A percentile compares a stretch with the other conserved stretches of the same genome.
Evolutionary conservation across 75 land plant genomes (phyloP).

Genomic region (Pinus albicaulis): DNA sequence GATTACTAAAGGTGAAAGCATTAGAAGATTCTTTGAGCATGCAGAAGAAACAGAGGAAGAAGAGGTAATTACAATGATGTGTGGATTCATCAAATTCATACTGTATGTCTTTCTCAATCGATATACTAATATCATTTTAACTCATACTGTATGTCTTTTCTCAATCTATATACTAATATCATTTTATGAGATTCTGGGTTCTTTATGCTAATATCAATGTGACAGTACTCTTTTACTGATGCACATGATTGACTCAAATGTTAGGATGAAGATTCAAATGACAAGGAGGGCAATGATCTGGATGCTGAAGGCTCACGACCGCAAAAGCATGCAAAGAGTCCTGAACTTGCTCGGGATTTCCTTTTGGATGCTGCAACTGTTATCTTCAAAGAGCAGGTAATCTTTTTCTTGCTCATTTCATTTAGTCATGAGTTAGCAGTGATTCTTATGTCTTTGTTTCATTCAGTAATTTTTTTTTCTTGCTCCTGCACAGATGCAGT

Average conservation of each 20-base stretch:
- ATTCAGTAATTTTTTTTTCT: neutral
- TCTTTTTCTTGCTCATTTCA: neutral
- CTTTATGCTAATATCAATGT: too few relatives aligned
- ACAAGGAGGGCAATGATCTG: slow-evolving; percentile 90
- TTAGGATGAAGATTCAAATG: slow-evolving; percentile 94
- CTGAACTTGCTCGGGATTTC: slow-evolving; percentile 99
- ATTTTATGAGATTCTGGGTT: too few relatives aligned
- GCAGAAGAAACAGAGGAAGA: slow-evolving; percentile 99
- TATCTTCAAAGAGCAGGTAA: slow-evolving; percentile 98
- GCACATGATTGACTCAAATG: slow-evolving; percentile 2
- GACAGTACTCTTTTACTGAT: neutral
- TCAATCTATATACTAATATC: neutral
- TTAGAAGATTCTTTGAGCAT: slow-evolving; percentile 94
- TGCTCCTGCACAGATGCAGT: neutral
- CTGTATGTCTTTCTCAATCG: slow-evolving; percentile 1
- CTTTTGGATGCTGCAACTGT: slow-evolving; percentile 98
- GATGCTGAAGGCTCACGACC: slow-evolving; percentile 93
- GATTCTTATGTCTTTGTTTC: neutral
- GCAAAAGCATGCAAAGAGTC: slow-evolving; percentile 99
- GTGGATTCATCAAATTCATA: neutral
- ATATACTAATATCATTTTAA: neutral
- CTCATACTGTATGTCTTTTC: neutral
- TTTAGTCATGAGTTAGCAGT: neutral
- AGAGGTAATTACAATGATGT: slow-evolving; percentile 50
- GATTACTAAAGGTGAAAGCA: slow-evolving; percentile 90